A percentile compares a stretch with the other conserved stretches of the same genome.
phyloP scores from a whole-genome alignment of 257 asterid genomes.

The Capsicum rhomboideum region DNA sequence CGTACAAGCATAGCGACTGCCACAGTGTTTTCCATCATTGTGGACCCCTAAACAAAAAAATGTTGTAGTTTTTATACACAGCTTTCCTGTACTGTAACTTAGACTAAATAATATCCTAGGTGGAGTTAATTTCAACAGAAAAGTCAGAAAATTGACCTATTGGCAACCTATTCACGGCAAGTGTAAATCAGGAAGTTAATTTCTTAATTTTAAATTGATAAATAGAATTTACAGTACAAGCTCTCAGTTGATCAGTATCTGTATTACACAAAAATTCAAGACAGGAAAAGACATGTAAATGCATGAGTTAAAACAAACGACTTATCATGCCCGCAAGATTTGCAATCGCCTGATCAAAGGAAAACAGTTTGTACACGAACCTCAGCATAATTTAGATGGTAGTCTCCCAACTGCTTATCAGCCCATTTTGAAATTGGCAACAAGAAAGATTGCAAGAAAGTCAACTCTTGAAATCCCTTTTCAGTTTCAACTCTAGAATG shows the following conservation, averaged over 20 bases:
- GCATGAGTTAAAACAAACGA: not conserved
- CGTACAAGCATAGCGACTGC: slow-evolving; percentile 72
- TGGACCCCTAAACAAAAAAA: slow-evolving; percentile 49
- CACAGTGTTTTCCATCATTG: slow-evolving; percentile 65
- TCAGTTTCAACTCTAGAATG: slow-evolving; percentile 68
- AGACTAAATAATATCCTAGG: not conserved
- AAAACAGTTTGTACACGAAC: slow-evolving; percentile 20
- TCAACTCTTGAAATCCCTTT: slow-evolving; percentile 60
- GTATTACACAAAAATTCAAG: not conserved
- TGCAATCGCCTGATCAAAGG: not conserved
- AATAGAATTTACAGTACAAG: not conserved
- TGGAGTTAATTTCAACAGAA: not conserved
- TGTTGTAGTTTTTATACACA: not conserved
- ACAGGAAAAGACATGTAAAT: not conserved
- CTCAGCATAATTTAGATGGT: slow-evolving; percentile 82
- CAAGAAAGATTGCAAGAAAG: slow-evolving; percentile 81
- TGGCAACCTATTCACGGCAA: not conserved
- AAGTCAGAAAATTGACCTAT: not conserved
- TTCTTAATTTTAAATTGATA: not conserved
- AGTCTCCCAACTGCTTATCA: slow-evolving; percentile 77
- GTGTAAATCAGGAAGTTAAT: not conserved
- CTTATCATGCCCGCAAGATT: not conserved
- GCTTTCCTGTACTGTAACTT: not conserved
- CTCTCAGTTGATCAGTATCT: not conserved
- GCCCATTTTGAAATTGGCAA: slow-evolving; percentile 88